These are phyloP conservation scores for Calonectria leucothoes DNA, from an alignment of 2,329 filamentous ascomycete species.

Conservation along the genomic window DNA sequence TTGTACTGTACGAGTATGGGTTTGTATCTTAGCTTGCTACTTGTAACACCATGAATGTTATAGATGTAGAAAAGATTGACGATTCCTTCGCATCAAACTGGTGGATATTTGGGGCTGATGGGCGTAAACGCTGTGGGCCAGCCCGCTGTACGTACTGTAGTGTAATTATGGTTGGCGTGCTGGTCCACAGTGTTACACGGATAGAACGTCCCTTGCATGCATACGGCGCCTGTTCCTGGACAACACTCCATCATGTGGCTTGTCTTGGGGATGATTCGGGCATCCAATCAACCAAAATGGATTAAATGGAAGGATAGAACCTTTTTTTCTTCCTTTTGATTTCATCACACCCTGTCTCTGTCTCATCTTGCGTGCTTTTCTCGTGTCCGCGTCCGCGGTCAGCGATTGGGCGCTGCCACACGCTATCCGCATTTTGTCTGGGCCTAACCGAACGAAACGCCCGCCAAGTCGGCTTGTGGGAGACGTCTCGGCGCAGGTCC, in stretches of 20 bases:
- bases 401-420: neutral
- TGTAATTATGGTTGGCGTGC: neutral
- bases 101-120: neutral
- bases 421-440: neutral
- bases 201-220: neutral
- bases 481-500: neutral
- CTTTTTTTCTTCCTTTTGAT: neutral
- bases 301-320: neutral
- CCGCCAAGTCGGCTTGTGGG: neutral
- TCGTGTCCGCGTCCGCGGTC: neutral
- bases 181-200: neutral
- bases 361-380: neutral
- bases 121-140: neutral
- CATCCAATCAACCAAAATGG: neutral
- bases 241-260: neutral
- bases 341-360: neutral
- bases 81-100: neutral
- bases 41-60: conserved; percentile 18
- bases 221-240: neutral
- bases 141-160: neutral
- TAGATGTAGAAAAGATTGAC: neutral
- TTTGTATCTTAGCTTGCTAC: conserved; percentile 15
- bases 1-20: conserved; percentile 11
- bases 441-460: neutral
- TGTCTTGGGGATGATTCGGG: neutral